Percentiles rank a stretch among this genome's conserved stretches.
These are phyloP conservation scores for Rubia balearica DNA, from an alignment of 305 asterid genomes.

Conservation along the genomic window DNA sequence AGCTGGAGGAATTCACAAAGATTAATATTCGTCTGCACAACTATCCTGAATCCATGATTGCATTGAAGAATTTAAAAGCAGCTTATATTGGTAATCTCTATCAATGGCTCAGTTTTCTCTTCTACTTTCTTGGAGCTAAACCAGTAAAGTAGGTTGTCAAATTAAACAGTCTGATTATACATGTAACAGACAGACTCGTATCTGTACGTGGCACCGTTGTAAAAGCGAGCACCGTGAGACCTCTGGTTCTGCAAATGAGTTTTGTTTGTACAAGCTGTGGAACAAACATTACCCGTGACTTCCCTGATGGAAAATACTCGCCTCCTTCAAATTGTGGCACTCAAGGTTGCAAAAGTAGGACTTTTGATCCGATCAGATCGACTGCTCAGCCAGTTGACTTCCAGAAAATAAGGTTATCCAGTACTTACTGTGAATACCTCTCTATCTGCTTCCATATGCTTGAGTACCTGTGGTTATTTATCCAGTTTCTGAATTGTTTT, in stretches of 20 bases:
- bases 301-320: slow-evolving; percentile 93
- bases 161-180: slow-evolving; percentile 15
- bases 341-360: slow-evolving; percentile 85
- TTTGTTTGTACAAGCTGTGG: slow-evolving; percentile 87
- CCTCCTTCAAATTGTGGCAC: slow-evolving; percentile 72
- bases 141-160: neutral
- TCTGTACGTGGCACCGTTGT: slow-evolving; percentile 80
- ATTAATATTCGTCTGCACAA: slow-evolving; percentile 71
- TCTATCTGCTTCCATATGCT: slow-evolving; percentile 1
- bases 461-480: slow-evolving; percentile 9
- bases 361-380: slow-evolving; percentile 69
- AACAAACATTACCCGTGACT: slow-evolving; percentile 49
- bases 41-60: slow-evolving; percentile 73
- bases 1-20: slow-evolving; percentile 40
- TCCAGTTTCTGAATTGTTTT: slow-evolving; percentile 19
- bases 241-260: slow-evolving; percentile 79
- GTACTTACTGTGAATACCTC: slow-evolving; percentile 1
- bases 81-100: slow-evolving; percentile 74
- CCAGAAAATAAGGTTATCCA: slow-evolving; percentile 80
- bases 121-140: neutral
- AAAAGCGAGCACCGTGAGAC: slow-evolving; percentile 85
- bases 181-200: slow-evolving; percentile 66
- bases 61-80: slow-evolving; percentile 93
- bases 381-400: slow-evolving; percentile 75
- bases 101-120: neutral